Conservation (phyloP, 2,329 filamentous ascomycete genomes). For the Herpomyces periplanetae region DNA sequence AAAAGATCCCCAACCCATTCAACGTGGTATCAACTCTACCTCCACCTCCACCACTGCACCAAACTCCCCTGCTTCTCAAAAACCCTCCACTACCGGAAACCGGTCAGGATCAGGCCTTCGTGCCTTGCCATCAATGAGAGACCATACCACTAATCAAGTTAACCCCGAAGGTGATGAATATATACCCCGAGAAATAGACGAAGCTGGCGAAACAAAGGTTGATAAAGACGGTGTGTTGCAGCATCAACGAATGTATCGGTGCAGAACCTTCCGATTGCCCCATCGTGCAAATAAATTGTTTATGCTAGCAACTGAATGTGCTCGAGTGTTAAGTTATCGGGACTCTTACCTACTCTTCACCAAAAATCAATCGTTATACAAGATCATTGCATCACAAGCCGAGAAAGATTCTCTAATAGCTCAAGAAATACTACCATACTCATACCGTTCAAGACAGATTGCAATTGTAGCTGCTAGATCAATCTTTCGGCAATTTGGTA, state of each 20-base stretch:
- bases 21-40: slow-evolving; percentile 13
- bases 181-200: slow-evolving; percentile 62
- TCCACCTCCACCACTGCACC: slow-evolving; percentile 11
- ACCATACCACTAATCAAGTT: slow-evolving; percentile 86
- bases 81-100: slow-evolving; percentile 11
- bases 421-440: slow-evolving; percentile 84
- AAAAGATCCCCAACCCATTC: slow-evolving; percentile 17
- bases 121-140: slow-evolving; percentile 66
- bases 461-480: slow-evolving; percentile 87
- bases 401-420: slow-evolving; percentile 88
- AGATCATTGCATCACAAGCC: slow-evolving; percentile 78
- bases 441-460: slow-evolving; percentile 88
- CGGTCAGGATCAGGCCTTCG: slow-evolving; percentile 18
- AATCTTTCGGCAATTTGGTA: slow-evolving; percentile 96
- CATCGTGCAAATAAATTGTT: slow-evolving; percentile 73
- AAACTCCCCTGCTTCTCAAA: slow-evolving; percentile 9
- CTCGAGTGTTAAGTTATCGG: slow-evolving; percentile 59
- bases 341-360: slow-evolving; percentile 97
- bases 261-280: slow-evolving; percentile 67
- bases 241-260: slow-evolving; percentile 54
- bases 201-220: slow-evolving; percentile 77
- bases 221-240: slow-evolving; percentile 38
- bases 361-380: slow-evolving; percentile 81
- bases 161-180: slow-evolving; percentile 71
- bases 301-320: slow-evolving; percentile 93